Base-by-base conservation (phyloP, 139 green algal genomes). In the Zygnema circumcarinatum region DNA sequence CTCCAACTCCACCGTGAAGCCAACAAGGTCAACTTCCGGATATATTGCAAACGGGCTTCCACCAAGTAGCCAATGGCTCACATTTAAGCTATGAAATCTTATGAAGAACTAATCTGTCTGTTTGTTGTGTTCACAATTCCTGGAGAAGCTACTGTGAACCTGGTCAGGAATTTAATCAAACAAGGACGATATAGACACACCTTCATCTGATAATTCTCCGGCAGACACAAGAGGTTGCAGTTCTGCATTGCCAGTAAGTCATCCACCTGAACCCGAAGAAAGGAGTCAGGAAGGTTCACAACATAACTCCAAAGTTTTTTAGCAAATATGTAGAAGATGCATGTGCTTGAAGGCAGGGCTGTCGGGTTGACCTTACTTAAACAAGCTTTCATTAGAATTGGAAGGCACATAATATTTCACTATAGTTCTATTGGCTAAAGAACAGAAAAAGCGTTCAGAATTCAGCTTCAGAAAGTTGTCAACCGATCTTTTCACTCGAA, bases 161-260 rank as follows among this genome's bases (percentile, higher is more conserved):
- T n/a, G n/a, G n/a, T n/a, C n/a, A n/a, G n/a, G n/a, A n/a, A n/a
- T n/a, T n/a, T n/a, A n/a, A n/a, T n/a, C n/a, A n/a, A n/a, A n/a
- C n/a, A n/a, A n/a, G n/a, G n/a, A n/a, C n/a, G n/a, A n/a, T n/a
- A n/a, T n/a, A 78, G 16, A 78, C 21, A 21, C 84, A 98, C 96
- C 95, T 99, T 99, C 3, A 99, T 93, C 67, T 98, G 96, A 67
- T 99, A 99, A 87, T 99, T 99, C 78, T 99, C 97, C 42, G 97
- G 97, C 52, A 99, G 84, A 80, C 96, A 99, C 31, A 98, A 90
- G 79, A 99, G 89, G 89, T 99, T 99, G 90, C 94, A 98, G 25
- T 93, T 90, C 93, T 99, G 97, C 96, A 99, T 99, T 54, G 95
- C 93, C 79, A 99, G 90, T 52, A 99, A 90, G 88, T 99, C 97